Percentiles rank a stretch among this genome's conserved stretches.
Evolutionary conservation across 495 filamentous ascomycete genomes (phyloP).

Genomic region (Penicillium odoratum): DNA sequence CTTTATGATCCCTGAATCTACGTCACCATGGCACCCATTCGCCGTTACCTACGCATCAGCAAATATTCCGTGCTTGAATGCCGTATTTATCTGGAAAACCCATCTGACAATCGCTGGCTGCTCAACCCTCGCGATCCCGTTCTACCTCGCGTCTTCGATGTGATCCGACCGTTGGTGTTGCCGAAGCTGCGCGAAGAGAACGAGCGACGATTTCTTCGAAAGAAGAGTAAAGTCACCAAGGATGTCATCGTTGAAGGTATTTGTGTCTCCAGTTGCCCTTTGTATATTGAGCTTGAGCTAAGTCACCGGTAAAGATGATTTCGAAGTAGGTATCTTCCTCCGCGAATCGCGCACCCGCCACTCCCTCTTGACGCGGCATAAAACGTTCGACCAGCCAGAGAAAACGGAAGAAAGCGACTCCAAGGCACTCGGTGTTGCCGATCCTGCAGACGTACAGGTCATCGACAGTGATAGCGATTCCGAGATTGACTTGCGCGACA

Average conservation of each 20-base stretch:
- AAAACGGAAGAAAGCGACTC: constrained; percentile 56
- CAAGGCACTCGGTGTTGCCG: constrained; percentile 46
- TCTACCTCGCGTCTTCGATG: constrained; percentile 77
- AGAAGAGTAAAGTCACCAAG: constrained; percentile 77
- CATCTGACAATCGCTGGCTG: constrained; percentile 81
- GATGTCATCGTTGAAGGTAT: constrained; percentile 83
- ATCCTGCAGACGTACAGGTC: constrained; percentile 34
- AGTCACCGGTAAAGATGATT: constrained; percentile 65
- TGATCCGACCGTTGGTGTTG: constrained; percentile 78
- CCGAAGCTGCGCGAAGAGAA: constrained; percentile 91
- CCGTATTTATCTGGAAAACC: constrained; percentile 92
- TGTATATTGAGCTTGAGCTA: neutral
- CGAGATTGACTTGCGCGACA: constrained; percentile 35
- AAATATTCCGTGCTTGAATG: constrained; percentile 91
- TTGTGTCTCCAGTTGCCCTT: constrained; percentile 3
- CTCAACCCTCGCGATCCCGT: constrained; percentile 65
- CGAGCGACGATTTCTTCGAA: constrained; percentile 54
- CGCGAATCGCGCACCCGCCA: constrained; percentile 86
- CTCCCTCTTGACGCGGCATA: constrained; percentile 81
- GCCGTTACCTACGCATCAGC: constrained; percentile 79
- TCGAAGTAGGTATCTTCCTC: constrained; percentile 91
- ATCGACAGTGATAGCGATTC: constrained; percentile 44
- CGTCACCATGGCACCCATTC: constrained; percentile 71
- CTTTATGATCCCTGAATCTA: neutral
- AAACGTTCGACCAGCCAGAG: constrained; percentile 60